phyloP scores from a whole-genome alignment of 1,284 basidiomycete species.

The Ceratobasidium sp. region DNA sequence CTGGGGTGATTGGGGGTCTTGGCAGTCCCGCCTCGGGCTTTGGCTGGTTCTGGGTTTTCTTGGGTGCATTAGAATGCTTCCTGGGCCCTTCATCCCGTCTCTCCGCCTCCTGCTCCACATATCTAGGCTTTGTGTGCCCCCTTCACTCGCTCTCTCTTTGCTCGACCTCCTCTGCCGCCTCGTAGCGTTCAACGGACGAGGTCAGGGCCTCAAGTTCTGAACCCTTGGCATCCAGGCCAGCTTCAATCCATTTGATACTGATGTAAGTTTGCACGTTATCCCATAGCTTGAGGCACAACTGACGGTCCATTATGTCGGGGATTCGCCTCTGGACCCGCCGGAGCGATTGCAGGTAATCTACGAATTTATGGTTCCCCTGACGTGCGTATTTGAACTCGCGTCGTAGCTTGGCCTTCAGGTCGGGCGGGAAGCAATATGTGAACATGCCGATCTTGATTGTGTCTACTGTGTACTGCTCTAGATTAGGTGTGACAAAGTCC shows the following conservation, averaged over 20 bases:
- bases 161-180: conserved; percentile 9
- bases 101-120: not conserved
- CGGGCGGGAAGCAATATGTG: conserved; percentile 60
- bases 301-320: not conserved
- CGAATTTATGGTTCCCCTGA: conserved; percentile 49
- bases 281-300: conserved; percentile 36
- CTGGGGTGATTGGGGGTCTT: not conserved
- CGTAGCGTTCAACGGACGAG: conserved; percentile 32
- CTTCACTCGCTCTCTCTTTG: not conserved
- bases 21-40: not conserved
- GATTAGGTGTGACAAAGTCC: conserved; percentile 23
- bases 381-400: conserved; percentile 45
- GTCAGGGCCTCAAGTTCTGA: conserved; percentile 1
- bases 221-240: conserved; percentile 23
- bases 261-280: conserved; percentile 33
- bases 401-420: conserved; percentile 53
- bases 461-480: conserved; percentile 2
- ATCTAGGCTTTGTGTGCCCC: no score
- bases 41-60: not conserved
- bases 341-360: conserved; percentile 49
- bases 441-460: conserved; percentile 53
- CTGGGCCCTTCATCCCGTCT: not conserved
- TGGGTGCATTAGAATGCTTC: not conserved
- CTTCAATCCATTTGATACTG: conserved; percentile 27
- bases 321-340: conserved; percentile 6